A percentile compares a stretch with the other conserved stretches of the same genome.
Evolutionary conservation across 108 stramenopile genomes (phyloP).

Genomic region (Cyclotella atomus): DNA sequence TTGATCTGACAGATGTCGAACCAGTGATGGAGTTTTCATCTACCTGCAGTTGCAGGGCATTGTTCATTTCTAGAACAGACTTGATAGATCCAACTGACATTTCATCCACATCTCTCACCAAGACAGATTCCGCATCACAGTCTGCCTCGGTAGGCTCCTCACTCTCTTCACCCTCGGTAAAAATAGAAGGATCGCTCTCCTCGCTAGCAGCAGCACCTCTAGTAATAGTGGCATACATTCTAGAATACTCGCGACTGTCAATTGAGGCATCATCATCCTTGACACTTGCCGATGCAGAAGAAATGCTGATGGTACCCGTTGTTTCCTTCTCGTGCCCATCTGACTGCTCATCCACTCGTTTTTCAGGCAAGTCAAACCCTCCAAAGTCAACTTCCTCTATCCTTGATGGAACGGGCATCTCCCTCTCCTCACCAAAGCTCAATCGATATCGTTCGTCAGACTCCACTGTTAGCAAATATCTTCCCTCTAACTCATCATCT

Average conservation of each 20-base stretch:
- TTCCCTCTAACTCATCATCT: neutral
- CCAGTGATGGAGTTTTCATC: neutral
- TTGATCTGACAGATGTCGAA: neutral
- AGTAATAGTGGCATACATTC: neutral
- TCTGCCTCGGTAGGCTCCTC: too few species aligned
- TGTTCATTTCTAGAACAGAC: constrained; percentile 8
- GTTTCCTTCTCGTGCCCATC: neutral
- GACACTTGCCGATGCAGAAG: neutral
- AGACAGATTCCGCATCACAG: neutral
- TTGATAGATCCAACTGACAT: neutral
- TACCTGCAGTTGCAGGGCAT: neutral
- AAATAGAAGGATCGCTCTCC: neutral
- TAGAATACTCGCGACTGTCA: neutral
- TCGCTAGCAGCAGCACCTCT: neutral
- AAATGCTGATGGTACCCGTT: neutral
- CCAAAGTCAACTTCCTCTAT: neutral
- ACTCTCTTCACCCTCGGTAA: neutral
- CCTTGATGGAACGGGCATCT: neutral
- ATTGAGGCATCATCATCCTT: neutral
- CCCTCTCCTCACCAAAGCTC: neutral
- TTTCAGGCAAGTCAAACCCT: neutral
- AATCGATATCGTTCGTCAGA: neutral
- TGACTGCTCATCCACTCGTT: too few species aligned
- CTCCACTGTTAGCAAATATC: neutral
- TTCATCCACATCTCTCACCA: neutral